A percentile compares a stretch with the other conserved stretches of the same genome.
These are phyloP conservation scores for Hanseniaspora gamundiae DNA, from an alignment of 1,139 yeast species.

Conservation along the genomic window DNA sequence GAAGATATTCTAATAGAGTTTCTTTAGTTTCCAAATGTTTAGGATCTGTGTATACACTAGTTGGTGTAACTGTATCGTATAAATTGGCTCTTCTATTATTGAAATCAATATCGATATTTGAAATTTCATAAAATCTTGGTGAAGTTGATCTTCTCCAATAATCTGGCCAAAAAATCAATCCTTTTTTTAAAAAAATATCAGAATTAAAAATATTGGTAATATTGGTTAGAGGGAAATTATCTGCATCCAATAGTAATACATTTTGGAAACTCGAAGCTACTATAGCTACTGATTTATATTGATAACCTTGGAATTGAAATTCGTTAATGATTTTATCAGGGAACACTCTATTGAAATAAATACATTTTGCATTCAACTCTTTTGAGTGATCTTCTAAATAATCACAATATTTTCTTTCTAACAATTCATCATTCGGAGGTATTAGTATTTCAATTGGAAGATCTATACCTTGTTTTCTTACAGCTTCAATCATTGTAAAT, in stretches of 20 bases:
- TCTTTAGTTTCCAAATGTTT: slow-evolving; percentile 17
- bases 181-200: slow-evolving; percentile 41
- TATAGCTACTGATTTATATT: slow-evolving; percentile 65
- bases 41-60: slow-evolving; percentile 23
- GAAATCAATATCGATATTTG: slow-evolving; percentile 35
- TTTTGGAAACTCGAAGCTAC: slow-evolving; percentile 68
- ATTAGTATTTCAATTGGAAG: slow-evolving; percentile 71
- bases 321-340: slow-evolving; percentile 33
- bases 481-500: slow-evolving; percentile 48
- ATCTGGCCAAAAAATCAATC: slow-evolving; percentile 73
- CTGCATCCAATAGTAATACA: slow-evolving; percentile 67
- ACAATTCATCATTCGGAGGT: slow-evolving; percentile 51
- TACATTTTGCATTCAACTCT: slow-evolving; percentile 56
- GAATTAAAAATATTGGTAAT: slow-evolving; percentile 44
- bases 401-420: slow-evolving; percentile 56
- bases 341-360: slow-evolving; percentile 45
- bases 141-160: slow-evolving; percentile 68
- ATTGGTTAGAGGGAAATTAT: slow-evolving; percentile 50
- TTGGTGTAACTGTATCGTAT: slow-evolving; percentile 25
- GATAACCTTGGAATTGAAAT: slow-evolving; percentile 58
- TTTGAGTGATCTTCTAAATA: slow-evolving; percentile 39
- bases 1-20: slow-evolving; percentile 11
- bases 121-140: slow-evolving; percentile 56
- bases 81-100: slow-evolving; percentile 32
- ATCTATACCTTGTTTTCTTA: slow-evolving; percentile 50